phyloP scores from a whole-genome alignment of 345 rosid species.

The Limnanthes douglasii region DNA sequence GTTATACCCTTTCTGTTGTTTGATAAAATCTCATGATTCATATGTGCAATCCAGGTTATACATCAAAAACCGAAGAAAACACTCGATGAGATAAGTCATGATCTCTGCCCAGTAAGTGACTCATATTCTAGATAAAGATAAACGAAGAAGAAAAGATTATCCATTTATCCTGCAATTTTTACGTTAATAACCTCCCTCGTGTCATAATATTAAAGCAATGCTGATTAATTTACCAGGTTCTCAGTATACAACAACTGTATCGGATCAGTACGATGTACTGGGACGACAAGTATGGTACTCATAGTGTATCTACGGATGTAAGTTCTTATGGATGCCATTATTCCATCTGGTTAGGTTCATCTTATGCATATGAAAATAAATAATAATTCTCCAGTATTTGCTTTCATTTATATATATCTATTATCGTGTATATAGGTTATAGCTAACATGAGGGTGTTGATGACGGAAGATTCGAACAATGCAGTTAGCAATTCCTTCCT shows the following conservation, averaged over 20 bases:
- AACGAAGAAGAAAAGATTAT: too few relatives aligned
- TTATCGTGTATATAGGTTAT: conserved; percentile 34
- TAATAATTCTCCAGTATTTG: not conserved
- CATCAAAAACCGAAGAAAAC: conserved; percentile 93
- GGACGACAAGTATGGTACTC: conserved; percentile 96
- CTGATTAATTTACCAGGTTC: conserved; percentile 31
- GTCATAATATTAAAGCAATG: not conserved
- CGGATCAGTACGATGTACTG: conserved; percentile 91
- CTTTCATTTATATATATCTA: not conserved
- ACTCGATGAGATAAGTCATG: conserved; percentile 82
- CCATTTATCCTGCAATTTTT: not conserved
- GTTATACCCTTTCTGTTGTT: not conserved
- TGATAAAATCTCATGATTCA: not conserved
- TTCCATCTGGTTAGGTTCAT: conserved; percentile 6
- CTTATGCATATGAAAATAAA: conserved; percentile 1
- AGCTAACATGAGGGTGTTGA: conserved; percentile 75
- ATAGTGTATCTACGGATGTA: conserved; percentile 79
- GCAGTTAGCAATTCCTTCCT: conserved; percentile 93
- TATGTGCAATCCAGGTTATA: conserved; percentile 43
- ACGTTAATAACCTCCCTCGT: not conserved
- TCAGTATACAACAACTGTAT: conserved; percentile 81
- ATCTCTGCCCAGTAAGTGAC: conserved; percentile 73
- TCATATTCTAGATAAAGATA: not conserved
- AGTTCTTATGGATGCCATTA: conserved; percentile 20
- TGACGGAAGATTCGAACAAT: conserved; percentile 95